These are phyloP conservation scores for Saxophila tyrrhenica DNA, from an alignment of 495 filamentous ascomycete genomes.

Conservation along the genomic window DNA sequence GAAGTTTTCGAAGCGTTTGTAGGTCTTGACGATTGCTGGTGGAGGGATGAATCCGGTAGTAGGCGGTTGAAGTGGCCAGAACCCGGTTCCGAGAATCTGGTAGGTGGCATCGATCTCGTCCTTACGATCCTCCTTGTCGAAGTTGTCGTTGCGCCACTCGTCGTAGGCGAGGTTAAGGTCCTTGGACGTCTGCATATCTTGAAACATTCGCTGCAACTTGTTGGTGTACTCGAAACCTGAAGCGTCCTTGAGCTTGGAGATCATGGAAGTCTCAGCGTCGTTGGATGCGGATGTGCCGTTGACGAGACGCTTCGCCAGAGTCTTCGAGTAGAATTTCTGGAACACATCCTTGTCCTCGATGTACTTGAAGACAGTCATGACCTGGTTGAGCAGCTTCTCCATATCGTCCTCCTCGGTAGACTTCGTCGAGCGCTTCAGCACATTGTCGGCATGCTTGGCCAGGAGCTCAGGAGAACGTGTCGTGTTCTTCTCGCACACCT, in stretches of 20 bases:
- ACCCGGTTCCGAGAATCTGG: conserved; percentile 86
- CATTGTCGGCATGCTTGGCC: conserved; percentile 88
- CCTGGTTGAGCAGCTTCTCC: conserved; percentile 79
- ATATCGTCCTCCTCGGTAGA: conserved; percentile 88
- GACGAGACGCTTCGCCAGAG: conserved; percentile 88
- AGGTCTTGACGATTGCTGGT: conserved; percentile 69
- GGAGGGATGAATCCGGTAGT: conserved; percentile 79
- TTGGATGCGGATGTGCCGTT: conserved; percentile 90
- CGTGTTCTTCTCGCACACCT: conserved; percentile 82
- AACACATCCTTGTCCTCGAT: conserved; percentile 99
- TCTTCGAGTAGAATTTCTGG: conserved; percentile 97
- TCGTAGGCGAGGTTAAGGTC: conserved; percentile 85
- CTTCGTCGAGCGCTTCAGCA: conserved; percentile 77
- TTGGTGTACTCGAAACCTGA: conserved; percentile 99
- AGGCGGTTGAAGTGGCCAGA: conserved; percentile 88
- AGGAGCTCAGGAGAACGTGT: conserved; percentile 89
- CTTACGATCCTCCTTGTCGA: conserved; percentile 51
- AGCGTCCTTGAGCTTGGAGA: conserved; percentile 96
- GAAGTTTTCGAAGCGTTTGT: conserved; percentile 78
- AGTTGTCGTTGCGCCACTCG: conserved; percentile 49
- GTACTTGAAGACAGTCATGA: conserved; percentile 99
- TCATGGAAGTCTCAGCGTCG: conserved; percentile 98
- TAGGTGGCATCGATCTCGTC: conserved; percentile 64
- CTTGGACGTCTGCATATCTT: conserved; percentile 97
- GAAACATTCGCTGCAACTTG: conserved; percentile 99